Percentiles rank a stretch among this genome's conserved stretches.
Evolutionary conservation across 2,329 filamentous ascomycete genomes (phyloP).

Genomic region (Curvularia eragrostidis): DNA sequence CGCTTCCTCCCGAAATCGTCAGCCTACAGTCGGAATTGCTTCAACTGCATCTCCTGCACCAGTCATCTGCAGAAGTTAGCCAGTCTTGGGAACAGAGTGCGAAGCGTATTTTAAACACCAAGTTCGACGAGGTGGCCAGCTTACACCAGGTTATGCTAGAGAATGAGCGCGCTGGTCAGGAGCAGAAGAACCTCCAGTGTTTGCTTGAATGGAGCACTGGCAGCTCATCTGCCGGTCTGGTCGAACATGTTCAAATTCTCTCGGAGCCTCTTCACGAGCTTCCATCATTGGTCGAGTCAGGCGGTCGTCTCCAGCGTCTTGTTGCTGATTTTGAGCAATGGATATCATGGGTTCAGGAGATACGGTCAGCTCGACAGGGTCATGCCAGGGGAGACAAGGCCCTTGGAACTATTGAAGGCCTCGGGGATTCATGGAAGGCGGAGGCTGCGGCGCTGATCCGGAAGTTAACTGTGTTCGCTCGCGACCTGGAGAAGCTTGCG

Average conservation of each 20-base stretch:
- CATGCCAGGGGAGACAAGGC: constrained; percentile 11
- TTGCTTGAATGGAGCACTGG: constrained; percentile 45
- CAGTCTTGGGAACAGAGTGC: constrained; percentile 46
- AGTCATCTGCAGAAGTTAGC: constrained; percentile 28
- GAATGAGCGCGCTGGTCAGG: constrained; percentile 45
- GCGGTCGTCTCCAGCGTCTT: constrained; percentile 42
- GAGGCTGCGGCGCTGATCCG: constrained; percentile 45
- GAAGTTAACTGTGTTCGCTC: constrained; percentile 41
- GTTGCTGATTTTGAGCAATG: constrained; percentile 44
- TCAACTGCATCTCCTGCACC: constrained; percentile 49
- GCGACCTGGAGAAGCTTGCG: constrained; percentile 42
- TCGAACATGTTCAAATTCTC: constrained; percentile 46
- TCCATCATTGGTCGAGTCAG: constrained; percentile 40
- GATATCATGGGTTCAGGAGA: constrained; percentile 38
- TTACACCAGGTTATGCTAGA: constrained; percentile 45
- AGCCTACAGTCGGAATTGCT: constrained; percentile 49
- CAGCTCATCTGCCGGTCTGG: constrained; percentile 35
- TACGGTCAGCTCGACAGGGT: constrained; percentile 32
- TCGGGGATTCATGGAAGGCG: constrained; percentile 45
- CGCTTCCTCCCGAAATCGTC: constrained; percentile 39
- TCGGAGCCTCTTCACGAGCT: constrained; percentile 48
- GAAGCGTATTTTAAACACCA: constrained; percentile 35
- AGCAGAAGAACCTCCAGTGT: constrained; percentile 47
- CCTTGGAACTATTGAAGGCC: constrained; percentile 35
- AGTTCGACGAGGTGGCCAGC: constrained; percentile 49